A percentile compares a stretch with the other conserved stretches of the same genome.
phyloP scores from a whole-genome alignment of 1,284 basidiomycete genomes.

The Ustilago tritici region DNA sequence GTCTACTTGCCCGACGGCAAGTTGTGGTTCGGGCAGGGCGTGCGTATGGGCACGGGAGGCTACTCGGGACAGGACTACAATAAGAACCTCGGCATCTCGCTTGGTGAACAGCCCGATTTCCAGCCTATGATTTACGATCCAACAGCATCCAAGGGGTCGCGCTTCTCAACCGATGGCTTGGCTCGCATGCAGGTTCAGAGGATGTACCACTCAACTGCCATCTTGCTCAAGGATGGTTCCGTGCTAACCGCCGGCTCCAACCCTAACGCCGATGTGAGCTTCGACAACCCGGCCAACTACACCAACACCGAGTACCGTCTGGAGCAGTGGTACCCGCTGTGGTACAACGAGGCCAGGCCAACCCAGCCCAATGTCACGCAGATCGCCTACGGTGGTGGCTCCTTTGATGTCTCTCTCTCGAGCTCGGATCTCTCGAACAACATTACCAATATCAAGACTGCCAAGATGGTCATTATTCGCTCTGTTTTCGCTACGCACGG shows the following conservation, averaged over 20 bases:
- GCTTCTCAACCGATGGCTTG: slow-evolving; percentile 78
- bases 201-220: slow-evolving; percentile 79
- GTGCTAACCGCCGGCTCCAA: slow-evolving; percentile 92
- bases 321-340: slow-evolving; percentile 80
- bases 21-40: slow-evolving; percentile 62
- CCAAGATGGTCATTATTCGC: slow-evolving; percentile 76
- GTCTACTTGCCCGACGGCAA: slow-evolving; percentile 82
- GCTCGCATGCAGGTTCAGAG: slow-evolving; percentile 79
- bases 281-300: slow-evolving; percentile 49
- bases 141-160: slow-evolving; percentile 73
- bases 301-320: slow-evolving; percentile 83
- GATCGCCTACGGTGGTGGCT: slow-evolving; percentile 83
- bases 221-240: slow-evolving; percentile 83
- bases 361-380: slow-evolving; percentile 80
- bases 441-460: slow-evolving; percentile 72
- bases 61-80: slow-evolving; percentile 80
- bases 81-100: slow-evolving; percentile 63
- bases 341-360: slow-evolving; percentile 74
- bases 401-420: slow-evolving; percentile 76
- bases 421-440: slow-evolving; percentile 59
- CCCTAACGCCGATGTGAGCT: slow-evolving; percentile 81
- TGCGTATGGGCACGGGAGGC: slow-evolving; percentile 73
- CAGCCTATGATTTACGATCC: slow-evolving; percentile 82
- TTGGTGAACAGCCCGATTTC: slow-evolving; percentile 75
- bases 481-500: slow-evolving; percentile 66